Evolutionary conservation across 1,284 basidiomycete genomes (phyloP), one percentile per base, ranked within the genome.

Genomic region (Pyrrhoderma noxium): DNA sequence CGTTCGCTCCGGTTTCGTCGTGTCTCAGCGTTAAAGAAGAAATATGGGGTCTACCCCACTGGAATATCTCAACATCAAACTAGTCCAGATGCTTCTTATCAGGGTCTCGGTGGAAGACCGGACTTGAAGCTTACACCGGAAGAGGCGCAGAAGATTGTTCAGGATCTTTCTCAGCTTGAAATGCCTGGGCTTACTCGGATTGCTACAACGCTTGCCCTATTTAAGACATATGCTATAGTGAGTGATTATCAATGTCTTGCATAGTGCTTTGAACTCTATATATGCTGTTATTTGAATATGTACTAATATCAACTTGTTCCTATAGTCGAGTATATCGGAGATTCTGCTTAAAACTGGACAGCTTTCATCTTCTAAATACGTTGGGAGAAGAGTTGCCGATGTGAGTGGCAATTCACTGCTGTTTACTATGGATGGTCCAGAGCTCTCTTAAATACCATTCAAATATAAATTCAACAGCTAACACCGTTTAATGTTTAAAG

Each of bases 181-280:
- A 72, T 74, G 70, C 72, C 73, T 2, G 47, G 58, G 7, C 52
- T 76, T 2, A 48, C 69, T 47, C 62, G 65, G 25, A 67, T 69
- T 55, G 59, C 71, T 0, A 49, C 71, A 21, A 62, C 70, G 0
- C 74, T 75, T 58, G 74, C 72, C 1, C 57, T 76, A 38, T 74
- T 75, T 64, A 74, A 74, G 58, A 75, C 73, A 2, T 74, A 72
- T 62, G 71, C 61, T 1, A 69, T 75, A 48, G 74, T 76, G 57
- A 59, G 72, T 65, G 1, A 23, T 43, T 25, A 35, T 38, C 45
- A 51, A 19, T 25, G 38, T 8, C 11, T 51, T 22, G 19, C 21
- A 38, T n/a, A 16, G 18, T 19, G 27, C 27, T 3, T 40, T 21
- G 14, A 18, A n/a, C 22, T 34, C 22, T 3, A 36, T 37, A 3